Percentiles rank a stretch among this genome's conserved stretches.
These are phyloP conservation scores for Fusarium equiseti DNA, from an alignment of 2,329 filamentous ascomycete species.

Conservation along the genomic window DNA sequence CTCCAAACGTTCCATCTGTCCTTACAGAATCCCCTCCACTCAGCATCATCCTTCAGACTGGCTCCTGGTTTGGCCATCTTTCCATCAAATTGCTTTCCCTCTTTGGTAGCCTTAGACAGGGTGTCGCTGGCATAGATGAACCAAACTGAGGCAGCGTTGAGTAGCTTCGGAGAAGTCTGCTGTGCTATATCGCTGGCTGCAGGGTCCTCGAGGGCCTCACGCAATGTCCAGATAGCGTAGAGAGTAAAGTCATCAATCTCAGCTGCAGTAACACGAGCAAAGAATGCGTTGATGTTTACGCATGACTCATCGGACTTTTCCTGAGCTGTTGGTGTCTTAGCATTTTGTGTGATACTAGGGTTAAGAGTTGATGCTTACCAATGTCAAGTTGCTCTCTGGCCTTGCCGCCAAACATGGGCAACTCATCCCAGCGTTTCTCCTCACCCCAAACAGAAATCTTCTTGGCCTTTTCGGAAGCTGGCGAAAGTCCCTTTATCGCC, in stretches of 20 bases:
- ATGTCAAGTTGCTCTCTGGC: constrained; percentile 36
- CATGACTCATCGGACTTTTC: constrained; percentile 17
- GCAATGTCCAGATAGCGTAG: constrained; percentile 36
- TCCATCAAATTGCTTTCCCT: constrained; percentile 37
- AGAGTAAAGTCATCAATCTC: constrained; percentile 30
- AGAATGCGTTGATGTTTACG: constrained; percentile 36
- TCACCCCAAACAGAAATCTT: constrained; percentile 37
- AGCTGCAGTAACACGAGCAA: constrained; percentile 28
- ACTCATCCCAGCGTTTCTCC: constrained; percentile 31
- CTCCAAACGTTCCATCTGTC: constrained; percentile 38
- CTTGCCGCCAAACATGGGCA: constrained; percentile 35
- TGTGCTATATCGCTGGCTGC: constrained; percentile 6
- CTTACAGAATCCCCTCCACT: constrained; percentile 34
- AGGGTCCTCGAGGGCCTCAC: constrained; percentile 36
- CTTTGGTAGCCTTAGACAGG: background rate
- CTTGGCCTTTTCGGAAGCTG: constrained; percentile 14
- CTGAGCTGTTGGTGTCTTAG: constrained; percentile 11
- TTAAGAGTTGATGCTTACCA: constrained; percentile 24
- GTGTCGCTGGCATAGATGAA: constrained; percentile 20
- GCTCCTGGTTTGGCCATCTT: constrained; percentile 31
- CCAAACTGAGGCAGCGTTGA: constrained; percentile 30
- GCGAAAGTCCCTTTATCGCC: constrained; percentile 29
- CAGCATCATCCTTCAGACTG: constrained; percentile 18
- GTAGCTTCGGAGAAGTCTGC: background rate
- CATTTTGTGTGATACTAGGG: too few relatives aligned